Evolutionary conservation across 257 asterid species (phyloP).

Genomic region (Capsicum rhomboideum): DNA sequence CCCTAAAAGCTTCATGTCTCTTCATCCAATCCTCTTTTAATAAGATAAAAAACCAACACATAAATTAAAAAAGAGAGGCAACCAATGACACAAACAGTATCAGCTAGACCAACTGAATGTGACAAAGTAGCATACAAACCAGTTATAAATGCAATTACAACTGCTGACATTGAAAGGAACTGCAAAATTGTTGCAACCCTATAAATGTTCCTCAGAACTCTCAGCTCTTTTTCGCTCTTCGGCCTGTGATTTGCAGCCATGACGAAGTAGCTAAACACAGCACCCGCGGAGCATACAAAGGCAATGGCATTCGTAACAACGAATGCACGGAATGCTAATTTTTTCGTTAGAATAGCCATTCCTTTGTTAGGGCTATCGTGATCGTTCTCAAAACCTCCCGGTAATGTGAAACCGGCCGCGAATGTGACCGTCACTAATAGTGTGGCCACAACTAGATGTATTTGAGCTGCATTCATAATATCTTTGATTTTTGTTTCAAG

Average conservation of each 20-base stretch:
- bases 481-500: background rate
- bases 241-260: background rate
- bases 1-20: no score
- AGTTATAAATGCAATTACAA: constrained; percentile 13
- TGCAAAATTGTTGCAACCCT: background rate
- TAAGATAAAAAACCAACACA: background rate
- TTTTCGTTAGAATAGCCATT: constrained; percentile 5
- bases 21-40: background rate
- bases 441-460: constrained; percentile 1
- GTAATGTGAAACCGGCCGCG: constrained; percentile 10
- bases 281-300: constrained; percentile 5
- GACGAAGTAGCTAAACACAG: background rate
- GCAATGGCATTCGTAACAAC: constrained; percentile 10
- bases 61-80: background rate
- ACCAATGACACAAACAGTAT: background rate
- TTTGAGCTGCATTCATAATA: background rate
- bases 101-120: background rate
- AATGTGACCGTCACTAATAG: background rate
- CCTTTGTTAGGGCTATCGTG: constrained; percentile 2
- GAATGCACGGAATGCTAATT: constrained; percentile 11
- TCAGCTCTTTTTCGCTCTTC: background rate
- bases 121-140: constrained; percentile 10
- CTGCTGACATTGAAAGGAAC: constrained; percentile 9
- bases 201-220: background rate
- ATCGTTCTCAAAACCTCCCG: constrained; percentile 9